Evolutionary conservation across 2,329 filamentous ascomycete genomes (phyloP), one percentile per base, ranked within the genome.

Genomic region (Colletotrichum tofieldiae): DNA sequence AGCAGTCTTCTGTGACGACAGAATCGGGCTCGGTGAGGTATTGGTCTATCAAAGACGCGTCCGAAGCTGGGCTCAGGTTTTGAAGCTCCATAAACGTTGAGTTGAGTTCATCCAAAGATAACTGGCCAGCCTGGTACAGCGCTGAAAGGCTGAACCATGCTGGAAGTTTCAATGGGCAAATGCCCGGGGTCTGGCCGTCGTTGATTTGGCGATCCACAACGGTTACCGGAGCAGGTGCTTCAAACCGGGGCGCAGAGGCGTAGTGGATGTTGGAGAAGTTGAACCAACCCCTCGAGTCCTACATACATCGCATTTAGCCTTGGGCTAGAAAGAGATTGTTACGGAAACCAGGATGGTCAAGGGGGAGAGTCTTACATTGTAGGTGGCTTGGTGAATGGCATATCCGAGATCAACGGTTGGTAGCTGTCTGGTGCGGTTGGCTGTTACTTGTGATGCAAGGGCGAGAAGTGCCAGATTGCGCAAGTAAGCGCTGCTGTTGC

Each of bases 191-290:
- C 54, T 41, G 35, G 8, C 52, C 20, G 29, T 62, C n/a, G 58
- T 47, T 37, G 58, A 49, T 78, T 93, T 16, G 32, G 54, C 54
- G 54, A 26, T 56, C 90, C 75, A 87, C 83, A 18, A 23, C 8
- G 32, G 59, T 11, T 9, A 51, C 14, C 7, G 59, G 59, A 5
- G 59, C 18, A 0, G 93, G 93, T 18, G 90, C 89, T 63, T 86
- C 84, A 77, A 94, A 96, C 37, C 94, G 87, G 73, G 93, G 78
- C 90, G 92, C 3, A 92, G 65, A 0, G 93, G 93, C 93, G 82
- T 91, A 96, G 54, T 92, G 89, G 75, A 96, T 77, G 41, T 78
- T 77, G 16, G 73, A 75, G 64, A 78, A 79, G 47, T 73, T 77
- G 61, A 77, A 78, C 16, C 29, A 35, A 9, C 35, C 29, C 32